Evolutionary conservation across 2,329 filamentous ascomycete genomes (phyloP), one percentile per base, ranked within the genome.

Genomic region (Trichophyton schoenleinii): DNA sequence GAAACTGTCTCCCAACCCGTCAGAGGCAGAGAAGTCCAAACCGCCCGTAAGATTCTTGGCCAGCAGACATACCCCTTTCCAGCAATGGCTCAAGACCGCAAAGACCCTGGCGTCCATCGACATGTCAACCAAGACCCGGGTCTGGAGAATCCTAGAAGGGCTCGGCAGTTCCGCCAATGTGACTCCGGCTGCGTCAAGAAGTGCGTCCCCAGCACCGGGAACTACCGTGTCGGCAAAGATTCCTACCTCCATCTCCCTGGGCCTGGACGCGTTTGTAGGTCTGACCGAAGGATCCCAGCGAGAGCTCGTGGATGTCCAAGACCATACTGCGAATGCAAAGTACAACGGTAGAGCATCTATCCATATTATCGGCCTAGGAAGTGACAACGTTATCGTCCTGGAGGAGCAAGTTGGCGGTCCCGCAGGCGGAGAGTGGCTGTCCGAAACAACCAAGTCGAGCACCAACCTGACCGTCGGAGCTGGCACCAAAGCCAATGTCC

Each of bases 301-400:
- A 46, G 85, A 89, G 66, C 70, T 81, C 3, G 68, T 88, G 36
- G 79, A 87, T 2, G 75, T 81, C 20, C 79, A 81, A 48, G 92
- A 97, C 71, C 79, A 86, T 57, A 94, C 89, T 0, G 76, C 77
- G 61, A 86, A 95, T 67, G 67, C 78, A 2, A 91, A 90, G 41
- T 92, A 88, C 73, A 96, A 95, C 66, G 90, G 91, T 13, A 81
- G 76, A 22, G 79, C 83, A 63, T 84, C 82, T 1, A 74, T 96
- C 57, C 81, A 83, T 48, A 76, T 84, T 60, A 81, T 85, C 58
- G 85, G 86, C 1, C 78, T 96, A 22, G 82, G 80, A n/a, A 83
- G 84, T 36, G 86, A 89, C 64, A 84, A 89, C 68, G 83, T 86
- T 2, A 80, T 96, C 58, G 84, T 96, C n/a, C 77, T 97, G 3